Evolutionary conservation across 176 grass and related monocot species (phyloP).

Genomic region (bread wheat (Triticum aestivum)): IWGSC_CS_RefSeq_v2.1 NC_057799.1:122013124-122013623

Average conservation of each 20-base stretch:
- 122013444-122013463: neutral
- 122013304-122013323: neutral
- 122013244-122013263: neutral
- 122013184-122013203: neutral
- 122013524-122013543: neutral
- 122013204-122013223: neutral
- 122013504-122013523: constrained; percentile 10
- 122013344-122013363: neutral
- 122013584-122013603: neutral
- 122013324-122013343: neutral
- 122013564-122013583: constrained; percentile 6
- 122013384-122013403: neutral
- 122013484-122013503: neutral
- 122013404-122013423: neutral
- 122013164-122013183: neutral
- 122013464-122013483: neutral
- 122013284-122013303: neutral
- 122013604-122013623: neutral
- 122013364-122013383: neutral
- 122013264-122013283: neutral
- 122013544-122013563: neutral
- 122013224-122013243: neutral
- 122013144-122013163: neutral
- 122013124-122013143: neutral
- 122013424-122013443: neutral